phyloP scores from a whole-genome alignment of 2,329 filamentous ascomycete genomes.

The Diaporthe humulicola region DNA sequence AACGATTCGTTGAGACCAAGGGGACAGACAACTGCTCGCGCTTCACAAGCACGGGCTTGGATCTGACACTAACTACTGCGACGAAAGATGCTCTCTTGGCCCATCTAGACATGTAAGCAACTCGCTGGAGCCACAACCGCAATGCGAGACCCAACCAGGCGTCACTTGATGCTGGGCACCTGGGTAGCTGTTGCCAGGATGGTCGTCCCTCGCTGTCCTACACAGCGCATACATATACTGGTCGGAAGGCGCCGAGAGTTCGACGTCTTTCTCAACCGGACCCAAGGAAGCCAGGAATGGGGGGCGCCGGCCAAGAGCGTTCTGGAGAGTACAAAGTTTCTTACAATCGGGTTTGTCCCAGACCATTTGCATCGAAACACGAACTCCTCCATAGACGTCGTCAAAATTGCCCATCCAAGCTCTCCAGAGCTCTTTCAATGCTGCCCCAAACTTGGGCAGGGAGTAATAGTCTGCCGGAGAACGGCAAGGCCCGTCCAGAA shows the following conservation, averaged over 20 bases:
- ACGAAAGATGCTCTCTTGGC: background rate
- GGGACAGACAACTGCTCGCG: background rate
- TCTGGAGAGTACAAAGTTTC: background rate
- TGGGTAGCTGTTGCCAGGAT: background rate
- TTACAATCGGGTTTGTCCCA: background rate
- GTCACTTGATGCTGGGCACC: slow-evolving; percentile 5
- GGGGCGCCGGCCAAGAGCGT: background rate
- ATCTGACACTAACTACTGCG: slow-evolving; percentile 6
- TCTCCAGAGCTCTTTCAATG: background rate
- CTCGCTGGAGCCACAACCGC: background rate
- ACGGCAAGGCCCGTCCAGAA: background rate
- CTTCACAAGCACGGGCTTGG: slow-evolving; percentile 5
- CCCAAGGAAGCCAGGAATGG: background rate
- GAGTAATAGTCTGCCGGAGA: background rate
- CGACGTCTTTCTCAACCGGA: background rate
- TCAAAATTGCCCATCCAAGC: background rate
- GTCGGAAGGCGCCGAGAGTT: slow-evolving; percentile 17
- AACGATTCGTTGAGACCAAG: slow-evolving; percentile 1
- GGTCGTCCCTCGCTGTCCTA: background rate
- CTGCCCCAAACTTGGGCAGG: too few relatives aligned
- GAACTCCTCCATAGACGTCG: too few relatives aligned
- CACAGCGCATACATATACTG: background rate
- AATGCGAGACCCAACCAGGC: background rate
- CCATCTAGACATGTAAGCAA: slow-evolving; percentile 1
- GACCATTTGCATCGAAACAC: background rate